These are phyloP conservation scores for Chloranthus sessilifolius DNA, from an alignment of 164 flowering plant species.

Conservation along the genomic window DNA sequence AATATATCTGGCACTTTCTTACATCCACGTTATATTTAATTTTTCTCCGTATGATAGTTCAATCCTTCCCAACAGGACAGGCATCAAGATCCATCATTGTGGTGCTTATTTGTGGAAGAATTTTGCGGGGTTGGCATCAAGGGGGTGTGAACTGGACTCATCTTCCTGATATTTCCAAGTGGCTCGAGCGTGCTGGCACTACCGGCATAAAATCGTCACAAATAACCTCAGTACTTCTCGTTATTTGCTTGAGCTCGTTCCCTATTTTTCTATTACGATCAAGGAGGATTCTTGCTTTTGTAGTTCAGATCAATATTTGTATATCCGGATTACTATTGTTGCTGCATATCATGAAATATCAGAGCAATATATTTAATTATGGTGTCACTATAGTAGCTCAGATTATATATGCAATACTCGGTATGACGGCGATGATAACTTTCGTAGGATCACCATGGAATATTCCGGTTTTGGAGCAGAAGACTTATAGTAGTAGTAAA, in stretches of 20 bases:
- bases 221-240: slow-evolving; percentile 38
- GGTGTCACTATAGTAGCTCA: slow-evolving; percentile 45
- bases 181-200: slow-evolving; percentile 63
- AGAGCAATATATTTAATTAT: slow-evolving; percentile 22
- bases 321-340: slow-evolving; percentile 48
- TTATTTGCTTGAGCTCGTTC: slow-evolving; percentile 34
- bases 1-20: slow-evolving; percentile 84
- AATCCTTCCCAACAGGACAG: slow-evolving; percentile 19
- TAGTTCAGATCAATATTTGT: slow-evolving; percentile 31
- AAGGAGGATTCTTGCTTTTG: slow-evolving; percentile 22
- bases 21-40: slow-evolving; percentile 59
- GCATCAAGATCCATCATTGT: slow-evolving; percentile 24
- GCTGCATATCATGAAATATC: slow-evolving; percentile 32
- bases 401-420: slow-evolving; percentile 41
- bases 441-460: slow-evolving; percentile 60
- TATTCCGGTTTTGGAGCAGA: slow-evolving; percentile 24
- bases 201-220: slow-evolving; percentile 33
- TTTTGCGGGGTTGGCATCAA: slow-evolving; percentile 97
- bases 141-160: slow-evolving; percentile 97
- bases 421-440: slow-evolving; percentile 27
- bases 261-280: slow-evolving; percentile 24
- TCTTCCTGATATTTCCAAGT: slow-evolving; percentile 89
- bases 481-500: slow-evolving; percentile 9
- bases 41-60: slow-evolving; percentile 48
- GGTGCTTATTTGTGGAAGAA: slow-evolving; percentile 68